Percentiles rank a stretch among this genome's conserved stretches.
These are phyloP conservation scores for Marasmius sp. DNA, from an alignment of 1,284 basidiomycete species.

Conservation along the genomic window DNA sequence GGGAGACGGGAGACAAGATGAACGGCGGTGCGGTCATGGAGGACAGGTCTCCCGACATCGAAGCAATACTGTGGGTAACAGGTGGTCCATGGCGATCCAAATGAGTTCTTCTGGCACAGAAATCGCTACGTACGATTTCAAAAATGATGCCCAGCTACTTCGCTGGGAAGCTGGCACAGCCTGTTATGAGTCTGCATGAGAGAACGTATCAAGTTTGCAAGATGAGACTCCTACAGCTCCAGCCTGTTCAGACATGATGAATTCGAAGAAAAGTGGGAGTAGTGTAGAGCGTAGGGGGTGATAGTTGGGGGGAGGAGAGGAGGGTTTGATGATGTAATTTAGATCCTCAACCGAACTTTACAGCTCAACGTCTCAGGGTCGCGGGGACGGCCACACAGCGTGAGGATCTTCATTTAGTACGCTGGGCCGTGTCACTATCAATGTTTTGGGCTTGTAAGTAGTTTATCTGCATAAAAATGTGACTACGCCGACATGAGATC, in stretches of 20 bases:
- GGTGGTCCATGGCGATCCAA: constrained; percentile 6
- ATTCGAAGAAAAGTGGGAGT: not conserved
- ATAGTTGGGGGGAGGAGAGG: not conserved
- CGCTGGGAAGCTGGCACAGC: constrained; percentile 75
- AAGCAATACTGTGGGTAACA: constrained; percentile 58
- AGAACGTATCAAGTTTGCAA: not conserved
- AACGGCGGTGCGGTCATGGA: constrained; percentile 94
- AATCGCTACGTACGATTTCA: constrained; percentile 67
- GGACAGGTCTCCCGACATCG: constrained; percentile 90
- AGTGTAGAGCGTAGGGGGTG: not conserved
- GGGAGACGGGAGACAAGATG: constrained; percentile 83
- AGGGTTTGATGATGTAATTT: not conserved
- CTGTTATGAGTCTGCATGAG: constrained; percentile 30
- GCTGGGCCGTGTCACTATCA: too few species aligned
- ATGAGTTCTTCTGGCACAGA: constrained; percentile 1
- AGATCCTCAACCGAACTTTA: too few species aligned
- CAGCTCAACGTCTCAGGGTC: too few species aligned
- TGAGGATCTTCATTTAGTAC: too few species aligned
- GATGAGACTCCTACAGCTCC: constrained; percentile 36
- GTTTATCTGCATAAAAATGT: too few species aligned
- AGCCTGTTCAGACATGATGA: constrained; percentile 38
- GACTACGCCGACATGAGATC: too few species aligned
- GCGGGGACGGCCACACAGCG: too few species aligned
- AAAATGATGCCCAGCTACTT: constrained; percentile 74
- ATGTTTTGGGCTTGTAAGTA: too few species aligned